Evolutionary conservation across 1,284 basidiomycete genomes (phyloP), one percentile per base, ranked within the genome.

Genomic region (Trichosporon faecale): DNA sequence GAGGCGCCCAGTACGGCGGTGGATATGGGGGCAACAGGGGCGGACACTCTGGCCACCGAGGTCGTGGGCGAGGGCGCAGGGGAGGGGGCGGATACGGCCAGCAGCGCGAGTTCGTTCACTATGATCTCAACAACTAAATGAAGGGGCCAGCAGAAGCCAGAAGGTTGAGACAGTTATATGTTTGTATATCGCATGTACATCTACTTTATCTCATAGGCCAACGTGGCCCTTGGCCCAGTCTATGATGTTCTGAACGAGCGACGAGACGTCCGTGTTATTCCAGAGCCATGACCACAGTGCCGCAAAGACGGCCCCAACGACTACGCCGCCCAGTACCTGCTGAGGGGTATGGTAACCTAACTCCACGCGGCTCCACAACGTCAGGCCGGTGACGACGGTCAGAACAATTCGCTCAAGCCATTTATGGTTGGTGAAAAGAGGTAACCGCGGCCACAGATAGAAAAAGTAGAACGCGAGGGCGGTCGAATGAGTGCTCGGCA

Each of bases 401-500:
- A 69, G 33, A 37, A 66, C 66, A 3, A 11, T 11, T 1, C 65
- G 37, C 60, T 73, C 69, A 88, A 88, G 3, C 89, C 72, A 16
- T 86, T 82, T 46, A 3, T 88, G 33, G 1, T 86, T 85, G 0
- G 86, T 84, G 85, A 68, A 86, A 52, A 35, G 89, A 87, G 57
- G 90, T 84, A 79, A 85, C 84, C 52, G 84, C 11, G 93, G 85
- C 23, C 87, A 76, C 49, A 91, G 86, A 78, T 91, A 94, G 6
- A 87, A 84, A 18, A 88, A 88, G 79, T 88, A 92, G 83, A 88
- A 94, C 0, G 87, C 86, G 73, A 92, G 90, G 1, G 87, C 86
- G 2, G 91, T 91, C 3, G 92, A 91, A 80, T 95, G 93, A 2
- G 93, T 95, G 66, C 91, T 92, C 3, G 93, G 93, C 92, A 95